Conservation (phyloP, 2,329 filamentous ascomycete species). For the Cladosporium sp. region DNA sequence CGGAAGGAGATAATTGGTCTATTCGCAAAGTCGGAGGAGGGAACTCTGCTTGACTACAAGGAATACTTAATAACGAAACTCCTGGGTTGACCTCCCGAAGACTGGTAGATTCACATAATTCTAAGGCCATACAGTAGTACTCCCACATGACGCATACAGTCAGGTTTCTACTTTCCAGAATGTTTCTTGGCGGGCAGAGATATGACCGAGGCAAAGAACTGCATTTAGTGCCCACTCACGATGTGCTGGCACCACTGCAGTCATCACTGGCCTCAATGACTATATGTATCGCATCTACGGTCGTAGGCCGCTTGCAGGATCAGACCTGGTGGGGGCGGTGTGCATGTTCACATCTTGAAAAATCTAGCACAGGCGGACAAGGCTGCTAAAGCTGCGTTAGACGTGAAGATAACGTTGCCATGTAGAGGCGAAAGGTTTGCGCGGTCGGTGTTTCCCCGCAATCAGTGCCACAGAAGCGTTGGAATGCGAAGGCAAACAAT, state of each 20-base stretch:
- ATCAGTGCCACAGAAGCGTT: background rate
- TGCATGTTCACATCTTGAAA: background rate
- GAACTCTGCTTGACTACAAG: background rate
- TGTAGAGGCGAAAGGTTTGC: background rate
- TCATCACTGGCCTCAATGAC: background rate
- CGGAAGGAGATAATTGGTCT: too few relatives aligned
- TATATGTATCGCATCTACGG: background rate
- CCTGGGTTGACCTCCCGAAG: background rate
- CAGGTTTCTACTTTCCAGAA: background rate
- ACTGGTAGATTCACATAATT: background rate
- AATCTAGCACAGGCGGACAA: background rate
- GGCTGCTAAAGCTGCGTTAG: background rate
- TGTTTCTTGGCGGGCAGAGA: background rate
- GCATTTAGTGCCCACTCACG: background rate
- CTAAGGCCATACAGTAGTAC: background rate
- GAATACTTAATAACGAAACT: background rate
- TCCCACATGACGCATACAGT: background rate
- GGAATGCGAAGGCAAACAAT: background rate
- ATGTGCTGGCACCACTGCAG: background rate
- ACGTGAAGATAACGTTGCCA: background rate
- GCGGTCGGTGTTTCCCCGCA: background rate
- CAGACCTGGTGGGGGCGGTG: too few relatives aligned
- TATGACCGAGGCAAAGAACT: background rate
- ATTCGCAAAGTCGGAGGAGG: background rate
- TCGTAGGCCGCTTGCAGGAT: background rate